Base-by-base conservation (phyloP, 2,329 filamentous ascomycete species). In the Colletotrichum theobromicola region DNA sequence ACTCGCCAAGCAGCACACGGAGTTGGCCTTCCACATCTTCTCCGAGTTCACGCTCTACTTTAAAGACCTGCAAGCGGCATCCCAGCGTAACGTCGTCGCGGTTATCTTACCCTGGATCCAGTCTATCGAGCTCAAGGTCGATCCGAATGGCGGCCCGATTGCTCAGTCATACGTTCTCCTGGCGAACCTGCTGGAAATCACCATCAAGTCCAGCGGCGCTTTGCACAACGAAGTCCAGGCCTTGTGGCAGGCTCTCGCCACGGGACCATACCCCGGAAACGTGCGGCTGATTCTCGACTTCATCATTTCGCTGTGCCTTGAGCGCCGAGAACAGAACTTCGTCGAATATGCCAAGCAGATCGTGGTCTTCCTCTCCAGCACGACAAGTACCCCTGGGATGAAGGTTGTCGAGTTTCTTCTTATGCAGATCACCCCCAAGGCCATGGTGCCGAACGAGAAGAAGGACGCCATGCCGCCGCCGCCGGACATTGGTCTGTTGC, bases 301-400 rank as follows among this genome's bases (percentile, higher is more conserved):
- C 81, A 97, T 99, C 83, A 98, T 99, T 84, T 93, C 93, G 32
- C 90, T 98, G 6, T 99, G 97, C 79, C 87, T 99, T 13, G 97
- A 99, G 80, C 93, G 96, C 35, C 93, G 96, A 63, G 97, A 99
- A 82, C 97, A 99, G 80, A 98, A 98, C 79, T 99, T 98, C 83
- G 96, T 99, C 70, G 95, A 98, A 79, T 98, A 97, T 81, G 96
- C 96, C 7, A 99, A 98, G 85, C 97, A 99, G 83, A 97, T 99
- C 67, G 95, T 98, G 18, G 97, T 99, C 1, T 98, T 98, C 82
- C 84, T 99, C 7, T 97, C 97, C 0, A 97, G 95, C 77, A 98
- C 90, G 1, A 89, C 87, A 76, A 90, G 87, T 90, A 80, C 94
- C 84, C 81, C 96, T 3, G 96, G 96, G 1, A 93, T 94, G 62